phyloP scores from a whole-genome alignment of 148 eudicot species.

The Rhododendron ferrugineum region DNA sequence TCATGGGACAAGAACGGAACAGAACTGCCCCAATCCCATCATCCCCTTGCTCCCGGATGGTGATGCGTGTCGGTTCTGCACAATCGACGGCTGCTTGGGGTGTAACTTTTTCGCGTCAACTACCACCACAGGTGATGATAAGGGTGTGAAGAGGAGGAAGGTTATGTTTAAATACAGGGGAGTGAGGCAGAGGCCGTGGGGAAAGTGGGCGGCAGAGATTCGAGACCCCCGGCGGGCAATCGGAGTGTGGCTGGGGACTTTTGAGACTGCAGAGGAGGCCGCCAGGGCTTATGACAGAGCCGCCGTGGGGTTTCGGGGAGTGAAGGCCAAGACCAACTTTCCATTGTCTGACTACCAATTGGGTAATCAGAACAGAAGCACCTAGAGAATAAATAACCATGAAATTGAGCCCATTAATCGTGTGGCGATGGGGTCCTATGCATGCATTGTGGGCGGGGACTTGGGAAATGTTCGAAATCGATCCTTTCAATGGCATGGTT shows the following conservation, averaged over 20 bases:
- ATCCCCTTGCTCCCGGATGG: neutral
- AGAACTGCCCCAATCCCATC: neutral
- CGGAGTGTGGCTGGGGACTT: slow-evolving; percentile 57
- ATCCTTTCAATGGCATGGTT: too few species aligned
- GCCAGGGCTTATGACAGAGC: slow-evolving; percentile 54
- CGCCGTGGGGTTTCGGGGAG: slow-evolving; percentile 39
- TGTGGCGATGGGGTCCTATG: neutral
- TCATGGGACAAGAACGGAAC: neutral
- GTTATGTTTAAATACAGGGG: slow-evolving; percentile 41
- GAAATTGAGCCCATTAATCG: neutral
- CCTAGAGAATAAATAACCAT: neutral
- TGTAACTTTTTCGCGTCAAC: slow-evolving; percentile 19
- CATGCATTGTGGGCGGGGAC: too few species aligned
- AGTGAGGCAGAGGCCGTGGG: slow-evolving; percentile 63
- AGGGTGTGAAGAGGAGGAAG: slow-evolving; percentile 15
- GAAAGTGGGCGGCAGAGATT: slow-evolving; percentile 64
- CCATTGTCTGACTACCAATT: slow-evolving; percentile 28
- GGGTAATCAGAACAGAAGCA: neutral
- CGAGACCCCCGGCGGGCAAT: slow-evolving; percentile 42
- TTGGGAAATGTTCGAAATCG: too few species aligned
- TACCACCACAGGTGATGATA: neutral
- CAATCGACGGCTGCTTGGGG: slow-evolving; percentile 23
- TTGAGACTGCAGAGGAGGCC: slow-evolving; percentile 47
- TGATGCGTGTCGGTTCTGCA: slow-evolving; percentile 15
- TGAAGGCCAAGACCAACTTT: slow-evolving; percentile 53